Evolutionary conservation across 2,329 filamentous ascomycete species (phyloP).

Genomic region (Trichoderma atroviride): DNA sequence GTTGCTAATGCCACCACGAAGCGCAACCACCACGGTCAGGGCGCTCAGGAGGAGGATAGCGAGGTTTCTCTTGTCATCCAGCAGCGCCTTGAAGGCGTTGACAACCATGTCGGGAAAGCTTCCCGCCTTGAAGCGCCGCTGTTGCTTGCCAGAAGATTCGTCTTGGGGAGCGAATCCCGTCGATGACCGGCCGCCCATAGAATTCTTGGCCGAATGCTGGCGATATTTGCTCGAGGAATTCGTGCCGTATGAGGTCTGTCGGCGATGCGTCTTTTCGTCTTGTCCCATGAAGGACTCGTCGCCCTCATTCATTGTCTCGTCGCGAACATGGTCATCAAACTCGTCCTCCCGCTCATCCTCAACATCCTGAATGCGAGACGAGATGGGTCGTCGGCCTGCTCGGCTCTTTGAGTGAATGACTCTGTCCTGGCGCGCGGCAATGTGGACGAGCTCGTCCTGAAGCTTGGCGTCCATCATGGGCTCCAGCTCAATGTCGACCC

Average conservation of each 20-base stretch:
- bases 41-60: constrained; percentile 58
- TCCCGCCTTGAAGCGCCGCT: constrained; percentile 44
- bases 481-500: constrained; percentile 91
- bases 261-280: constrained; percentile 24
- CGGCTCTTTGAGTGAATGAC: constrained; percentile 35
- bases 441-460: constrained; percentile 62
- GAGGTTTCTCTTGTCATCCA: constrained; percentile 63
- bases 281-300: constrained; percentile 24
- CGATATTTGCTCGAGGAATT: constrained; percentile 32
- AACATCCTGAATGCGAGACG: constrained; percentile 37
- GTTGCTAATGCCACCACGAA: constrained; percentile 36
- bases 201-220: constrained; percentile 25
- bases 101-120: constrained; percentile 56
- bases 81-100: constrained; percentile 55
- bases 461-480: constrained; percentile 66
- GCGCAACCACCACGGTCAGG: constrained; percentile 56
- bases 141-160: constrained; percentile 37
- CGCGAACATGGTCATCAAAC: not conserved
- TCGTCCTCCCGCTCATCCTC: constrained; percentile 25
- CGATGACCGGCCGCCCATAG: not conserved
- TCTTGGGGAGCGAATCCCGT: constrained; percentile 14
- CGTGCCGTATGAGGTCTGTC: constrained; percentile 28
- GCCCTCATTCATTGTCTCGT: constrained; percentile 6
- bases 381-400: not conserved
- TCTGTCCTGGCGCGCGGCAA: constrained; percentile 52